phyloP scores from a whole-genome alignment of 495 filamentous ascomycete species.

The Penicillium mononematosum region DNA sequence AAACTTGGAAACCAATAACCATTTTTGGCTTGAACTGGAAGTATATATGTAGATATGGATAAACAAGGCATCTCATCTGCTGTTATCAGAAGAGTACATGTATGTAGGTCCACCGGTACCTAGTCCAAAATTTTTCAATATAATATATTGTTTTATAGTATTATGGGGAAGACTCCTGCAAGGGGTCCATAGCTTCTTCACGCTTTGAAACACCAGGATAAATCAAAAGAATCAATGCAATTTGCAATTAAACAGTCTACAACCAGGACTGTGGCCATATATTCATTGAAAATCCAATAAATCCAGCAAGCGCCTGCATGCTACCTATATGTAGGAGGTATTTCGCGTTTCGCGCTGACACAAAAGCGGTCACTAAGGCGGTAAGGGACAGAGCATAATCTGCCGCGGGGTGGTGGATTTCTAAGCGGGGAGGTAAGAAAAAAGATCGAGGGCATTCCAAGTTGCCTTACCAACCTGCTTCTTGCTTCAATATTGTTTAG shows the following conservation, averaged over 20 bases:
- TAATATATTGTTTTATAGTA: neutral
- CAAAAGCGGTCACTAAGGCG: constrained; percentile 5
- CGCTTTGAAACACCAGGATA: neutral
- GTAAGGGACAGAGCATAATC: neutral
- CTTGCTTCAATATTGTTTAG: constrained; percentile 5
- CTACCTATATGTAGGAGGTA: no score
- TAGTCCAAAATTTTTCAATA: neutral
- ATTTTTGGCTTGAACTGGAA: neutral
- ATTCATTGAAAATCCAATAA: neutral
- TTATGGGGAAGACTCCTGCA: neutral
- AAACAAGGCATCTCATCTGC: neutral
- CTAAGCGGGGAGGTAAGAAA: constrained; percentile 38
- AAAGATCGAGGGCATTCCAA: constrained; percentile 21
- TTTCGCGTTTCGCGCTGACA: neutral
- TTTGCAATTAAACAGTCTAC: neutral
- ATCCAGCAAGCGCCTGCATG: neutral
- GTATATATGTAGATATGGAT: neutral
- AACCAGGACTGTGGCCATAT: neutral
- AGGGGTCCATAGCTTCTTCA: neutral
- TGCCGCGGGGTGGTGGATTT: constrained; percentile 43
- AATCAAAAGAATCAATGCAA: neutral
- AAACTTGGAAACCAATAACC: neutral
- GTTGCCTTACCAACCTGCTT: constrained; percentile 6
- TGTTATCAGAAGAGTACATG: neutral
- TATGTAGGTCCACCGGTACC: neutral